Conservation (phyloP, 2,329 filamentous ascomycete species). For the Biscogniauxia sp. region DNA sequence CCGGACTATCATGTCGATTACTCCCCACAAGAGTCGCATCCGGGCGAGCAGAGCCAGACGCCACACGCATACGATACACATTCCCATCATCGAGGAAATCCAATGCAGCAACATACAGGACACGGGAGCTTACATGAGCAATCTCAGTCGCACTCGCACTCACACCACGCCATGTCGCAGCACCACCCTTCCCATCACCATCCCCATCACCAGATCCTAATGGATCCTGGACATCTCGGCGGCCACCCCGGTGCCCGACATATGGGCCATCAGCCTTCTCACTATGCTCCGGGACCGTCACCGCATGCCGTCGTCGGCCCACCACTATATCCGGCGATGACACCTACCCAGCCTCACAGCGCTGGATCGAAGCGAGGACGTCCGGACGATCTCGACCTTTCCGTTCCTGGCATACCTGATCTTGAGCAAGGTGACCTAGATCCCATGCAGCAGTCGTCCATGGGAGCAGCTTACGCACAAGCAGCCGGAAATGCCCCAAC, state of each 20-base stretch:
- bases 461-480: constrained; percentile 52
- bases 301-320: constrained; percentile 44
- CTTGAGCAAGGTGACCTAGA: constrained; percentile 56
- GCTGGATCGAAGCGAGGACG: constrained; percentile 50
- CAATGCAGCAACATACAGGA: constrained; percentile 49
- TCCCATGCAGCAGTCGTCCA: constrained; percentile 51
- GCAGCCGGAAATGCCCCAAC: constrained; percentile 49
- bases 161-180: constrained; percentile 41
- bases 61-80: constrained; percentile 60
- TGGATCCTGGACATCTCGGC: constrained; percentile 55
- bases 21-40: constrained; percentile 64
- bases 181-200: constrained; percentile 50
- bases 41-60: constrained; percentile 62
- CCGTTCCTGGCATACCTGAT: constrained; percentile 48
- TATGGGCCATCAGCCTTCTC: constrained; percentile 50
- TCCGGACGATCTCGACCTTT: constrained; percentile 59
- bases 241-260: constrained; percentile 46
- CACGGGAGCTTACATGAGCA: constrained; percentile 48
- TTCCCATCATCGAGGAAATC: constrained; percentile 46
- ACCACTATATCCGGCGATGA: constrained; percentile 52
- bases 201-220: constrained; percentile 54
- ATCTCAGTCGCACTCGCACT: constrained; percentile 34
- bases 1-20: constrained; percentile 73
- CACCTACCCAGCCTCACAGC: constrained; percentile 35
- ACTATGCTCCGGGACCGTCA: constrained; percentile 50